phyloP scores from a whole-genome alignment of 176 grass and related monocot genomes.

The sorghum (Sorghum bicolor) region DNA sequence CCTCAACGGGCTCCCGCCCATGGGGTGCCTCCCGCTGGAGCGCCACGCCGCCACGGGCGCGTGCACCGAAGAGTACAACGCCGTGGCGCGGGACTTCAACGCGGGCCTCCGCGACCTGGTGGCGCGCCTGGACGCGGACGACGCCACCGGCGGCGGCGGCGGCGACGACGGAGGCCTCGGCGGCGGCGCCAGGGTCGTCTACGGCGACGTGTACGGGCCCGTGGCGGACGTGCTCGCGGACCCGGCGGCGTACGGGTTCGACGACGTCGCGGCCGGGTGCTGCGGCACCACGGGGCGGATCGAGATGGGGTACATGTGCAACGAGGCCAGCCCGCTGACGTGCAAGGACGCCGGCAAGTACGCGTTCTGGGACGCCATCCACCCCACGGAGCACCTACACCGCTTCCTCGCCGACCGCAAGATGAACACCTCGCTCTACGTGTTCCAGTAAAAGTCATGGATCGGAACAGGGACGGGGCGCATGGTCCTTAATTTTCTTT shows the following conservation, averaged over 20 bases:
- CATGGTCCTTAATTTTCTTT: background rate
- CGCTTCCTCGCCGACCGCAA: conserved; percentile 50
- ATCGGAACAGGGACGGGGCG: background rate
- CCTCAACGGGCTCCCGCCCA: conserved; percentile 61
- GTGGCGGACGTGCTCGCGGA: conserved; percentile 3
- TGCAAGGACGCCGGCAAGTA: conserved; percentile 1
- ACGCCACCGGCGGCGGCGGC: background rate
- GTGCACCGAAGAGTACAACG: conserved; percentile 65
- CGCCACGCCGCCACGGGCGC: conserved; percentile 19
- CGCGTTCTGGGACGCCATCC: conserved; percentile 43
- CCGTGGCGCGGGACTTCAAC: conserved; percentile 42
- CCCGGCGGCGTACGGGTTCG: conserved; percentile 18
- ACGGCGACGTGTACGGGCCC: conserved; percentile 4
- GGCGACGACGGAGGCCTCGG: background rate
- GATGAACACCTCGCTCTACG: conserved; percentile 57
- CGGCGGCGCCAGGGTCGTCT: conserved; percentile 6
- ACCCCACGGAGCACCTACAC: conserved; percentile 64
- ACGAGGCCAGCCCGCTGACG: background rate
- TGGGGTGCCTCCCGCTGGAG: conserved; percentile 79
- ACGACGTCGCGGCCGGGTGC: background rate
- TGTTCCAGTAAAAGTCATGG: conserved; percentile 25
- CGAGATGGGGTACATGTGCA: conserved; percentile 23
- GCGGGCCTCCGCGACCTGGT: conserved; percentile 29
- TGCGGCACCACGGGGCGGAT: conserved; percentile 22
- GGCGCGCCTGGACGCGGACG: conserved; percentile 15